These are phyloP conservation scores for Cardamine resedifolia DNA, from an alignment of 345 rosid species.

Conservation along the genomic window DNA sequence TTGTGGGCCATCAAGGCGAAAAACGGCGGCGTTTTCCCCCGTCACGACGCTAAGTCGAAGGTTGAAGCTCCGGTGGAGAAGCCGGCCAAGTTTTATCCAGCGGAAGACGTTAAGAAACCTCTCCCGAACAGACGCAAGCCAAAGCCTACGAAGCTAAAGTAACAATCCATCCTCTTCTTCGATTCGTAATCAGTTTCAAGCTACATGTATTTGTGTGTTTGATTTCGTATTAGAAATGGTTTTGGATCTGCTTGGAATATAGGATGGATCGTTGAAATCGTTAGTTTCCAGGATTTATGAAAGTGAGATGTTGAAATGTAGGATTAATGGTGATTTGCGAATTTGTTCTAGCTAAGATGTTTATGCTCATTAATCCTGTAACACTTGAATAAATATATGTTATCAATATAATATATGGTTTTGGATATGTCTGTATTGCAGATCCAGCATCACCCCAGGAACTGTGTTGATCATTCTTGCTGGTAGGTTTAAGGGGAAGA, in stretches of 20 bases:
- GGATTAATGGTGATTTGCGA: not conserved
- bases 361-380: not conserved
- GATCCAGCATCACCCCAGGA: conserved; percentile 77
- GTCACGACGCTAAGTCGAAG: conserved; percentile 63
- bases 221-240: not conserved
- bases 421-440: conserved; percentile 17
- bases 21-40: conserved; percentile 83
- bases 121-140: conserved; percentile 71
- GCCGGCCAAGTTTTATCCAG: conserved; percentile 61
- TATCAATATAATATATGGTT: not conserved
- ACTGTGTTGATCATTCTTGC: conserved; percentile 77
- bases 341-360: not conserved
- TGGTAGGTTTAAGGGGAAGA: conserved; percentile 91
- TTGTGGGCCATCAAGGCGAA: conserved; percentile 82
- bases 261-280: not conserved
- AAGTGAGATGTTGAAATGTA: not conserved
- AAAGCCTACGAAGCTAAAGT: conserved; percentile 63
- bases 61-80: conserved; percentile 52
- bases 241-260: not conserved
- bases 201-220: not conserved
- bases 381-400: not conserved
- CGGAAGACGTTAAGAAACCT: conserved; percentile 88
- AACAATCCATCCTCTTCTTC: not conserved
- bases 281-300: not conserved
- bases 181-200: not conserved